Base-by-base conservation (phyloP, 139 green algal species). In the Chlorella vulgaris region DNA sequence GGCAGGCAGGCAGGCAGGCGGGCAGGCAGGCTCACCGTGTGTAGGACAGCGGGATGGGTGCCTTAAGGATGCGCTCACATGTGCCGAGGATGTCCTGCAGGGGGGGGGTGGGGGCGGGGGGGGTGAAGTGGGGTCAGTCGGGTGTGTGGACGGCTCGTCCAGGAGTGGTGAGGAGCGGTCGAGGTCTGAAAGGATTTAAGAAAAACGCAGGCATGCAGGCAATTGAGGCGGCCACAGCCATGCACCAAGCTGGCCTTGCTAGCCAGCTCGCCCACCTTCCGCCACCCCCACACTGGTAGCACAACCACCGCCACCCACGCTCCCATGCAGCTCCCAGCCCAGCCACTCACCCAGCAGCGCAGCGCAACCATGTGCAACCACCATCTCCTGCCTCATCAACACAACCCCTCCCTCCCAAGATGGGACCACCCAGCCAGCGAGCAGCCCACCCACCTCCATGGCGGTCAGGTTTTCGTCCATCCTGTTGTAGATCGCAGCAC, bases 41-140 rank as follows among this genome's bases (percentile, higher is more conserved):
- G 81, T 94, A 94, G n/a, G 81, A 88, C 35, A 95, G 79, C 0
- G 92, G 91, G 60, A 94, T 93, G 70, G 92, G 92, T 19, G 88
- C 91, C 40, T 70, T 79, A 21, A 94, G 80, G 71, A 94, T 91
- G 73, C 87, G 85, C 83, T 93, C 82, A 66, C 83, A 88, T 19
- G 55, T 50, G 22, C 78, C 86, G 42, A 82, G 38, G 1, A 82
- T 47, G 29, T 87, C 53, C 74, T 80, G 28, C 33, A 68, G 55
- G n/a, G 18, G 19, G 33, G 26, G 28, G 35, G 36, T 90, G 82
- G 2, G 90, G 90, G 67, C 95, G 93, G 63, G 91, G 93, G 0
- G 90, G 92, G 50, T 75, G 85, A 47, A 93, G 79, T 36, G 96
- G 83, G n/a, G 33, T 29, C 2, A 35, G 26, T 6, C 26, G 33